Base-by-base conservation (phyloP, 2,329 filamentous ascomycete species). In the Epichloe baconii region DNA sequence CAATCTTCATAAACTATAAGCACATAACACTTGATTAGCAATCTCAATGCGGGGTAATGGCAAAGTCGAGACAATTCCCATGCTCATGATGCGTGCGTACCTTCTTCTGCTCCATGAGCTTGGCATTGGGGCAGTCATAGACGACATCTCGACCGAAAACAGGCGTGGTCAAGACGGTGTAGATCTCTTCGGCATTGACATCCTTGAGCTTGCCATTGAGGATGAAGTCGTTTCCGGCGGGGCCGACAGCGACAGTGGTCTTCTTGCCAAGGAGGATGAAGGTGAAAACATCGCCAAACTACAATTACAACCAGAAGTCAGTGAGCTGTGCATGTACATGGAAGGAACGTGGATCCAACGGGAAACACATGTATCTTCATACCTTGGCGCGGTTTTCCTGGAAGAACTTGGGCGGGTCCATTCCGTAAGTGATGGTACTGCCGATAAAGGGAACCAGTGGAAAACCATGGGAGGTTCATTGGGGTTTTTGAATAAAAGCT, bases 91-190 rank as follows among this genome's bases (percentile, higher is more conserved):
- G 5, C 2, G 5, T 11, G 19, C 69, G 55, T 66, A 89, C 86
- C 80, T 91, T 93, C 75, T 95, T 95, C 75, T 95, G 88, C 72
- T 95, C 88, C 88, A 95, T 94, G 63, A 95, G 78, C 71, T 94
- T 94, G 53, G 87, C 76, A 66, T 94, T 94, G 42, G 88, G 87
- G 70, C 88, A 93, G 66, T 94, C 88, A 65, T 94, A 95, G 50
- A 94, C 86, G 26, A 95, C 88, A 70, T 90, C 84, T 60, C 80
- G 82, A 58, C 88, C 88, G 64, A 95, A 95, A 46, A 82, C 79
- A 23, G 79, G 79, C 21, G 78, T 82, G 6, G 79, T 82, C 54
- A 95, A 75, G 51, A 86, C 84, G 51, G 80, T 84, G 70, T 95
- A 95, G 56, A 95, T 86, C 62, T 95, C 88, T 69, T 95, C 89